Evolutionary conservation across 805 yeast species (phyloP).

Genomic region (Candida palmyrensis): DNA sequence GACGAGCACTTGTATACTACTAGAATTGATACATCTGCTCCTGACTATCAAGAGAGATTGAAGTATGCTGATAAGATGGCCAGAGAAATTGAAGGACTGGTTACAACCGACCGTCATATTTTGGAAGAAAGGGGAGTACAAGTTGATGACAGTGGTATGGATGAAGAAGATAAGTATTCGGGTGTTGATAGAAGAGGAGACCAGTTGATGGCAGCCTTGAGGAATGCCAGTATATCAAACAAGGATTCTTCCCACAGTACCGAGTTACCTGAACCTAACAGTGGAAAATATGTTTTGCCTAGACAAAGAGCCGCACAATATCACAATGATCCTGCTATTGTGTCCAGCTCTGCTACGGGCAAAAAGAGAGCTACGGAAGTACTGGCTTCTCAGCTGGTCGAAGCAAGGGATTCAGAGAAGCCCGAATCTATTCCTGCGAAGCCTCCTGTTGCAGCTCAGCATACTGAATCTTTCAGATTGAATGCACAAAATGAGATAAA

Average conservation of each 20-base stretch:
- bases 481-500: constrained; percentile 61
- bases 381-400: constrained; percentile 5
- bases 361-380: constrained; percentile 7
- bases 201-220: constrained; percentile 45
- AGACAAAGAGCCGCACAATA: constrained; percentile 47
- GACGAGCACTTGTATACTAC: constrained; percentile 90
- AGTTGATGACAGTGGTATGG: constrained; percentile 80
- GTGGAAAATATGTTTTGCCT: constrained; percentile 52
- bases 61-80: constrained; percentile 76
- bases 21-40: constrained; percentile 59
- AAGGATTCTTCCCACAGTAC: constrained; percentile 4
- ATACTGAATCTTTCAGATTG: constrained; percentile 36
- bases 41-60: constrained; percentile 63
- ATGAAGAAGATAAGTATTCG: constrained; percentile 94
- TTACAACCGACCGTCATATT: constrained; percentile 68
- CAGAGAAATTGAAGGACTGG: constrained; percentile 70
- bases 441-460: constrained; percentile 18
- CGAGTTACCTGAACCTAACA: constrained; percentile 10
- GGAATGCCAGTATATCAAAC: constrained; percentile 19
- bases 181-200: constrained; percentile 72
- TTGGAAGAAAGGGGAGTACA: constrained; percentile 86
- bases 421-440: constrained; percentile 31
- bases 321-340: constrained; percentile 63
- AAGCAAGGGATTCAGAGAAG: constrained; percentile 9
- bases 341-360: constrained; percentile 44